Conservation (phyloP, 1,284 basidiomycete species). For the Tylopilus sp. region DNA sequence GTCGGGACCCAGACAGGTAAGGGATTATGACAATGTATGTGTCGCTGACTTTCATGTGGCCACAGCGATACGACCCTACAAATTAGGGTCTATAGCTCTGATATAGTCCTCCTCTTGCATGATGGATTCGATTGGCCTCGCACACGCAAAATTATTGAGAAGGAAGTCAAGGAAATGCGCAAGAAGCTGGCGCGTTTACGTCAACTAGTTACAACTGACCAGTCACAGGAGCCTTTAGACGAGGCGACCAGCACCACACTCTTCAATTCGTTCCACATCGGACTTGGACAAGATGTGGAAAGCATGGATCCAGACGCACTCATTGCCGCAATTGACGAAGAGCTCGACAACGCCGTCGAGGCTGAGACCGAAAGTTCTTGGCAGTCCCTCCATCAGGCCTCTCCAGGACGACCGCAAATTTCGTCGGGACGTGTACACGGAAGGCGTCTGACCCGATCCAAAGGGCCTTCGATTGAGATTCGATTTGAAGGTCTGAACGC, state of each 20-base stretch:
- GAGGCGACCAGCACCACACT: slow-evolving; percentile 79
- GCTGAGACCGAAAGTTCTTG: slow-evolving; percentile 82
- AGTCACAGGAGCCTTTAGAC: slow-evolving; percentile 77
- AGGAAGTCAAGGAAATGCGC: slow-evolving; percentile 85
- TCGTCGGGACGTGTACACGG: slow-evolving; percentile 47
- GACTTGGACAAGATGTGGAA: slow-evolving; percentile 69
- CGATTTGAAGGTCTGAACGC: slow-evolving; percentile 62
- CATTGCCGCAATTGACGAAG: slow-evolving; percentile 88
- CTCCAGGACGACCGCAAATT: slow-evolving; percentile 37
- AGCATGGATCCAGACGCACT: slow-evolving; percentile 72
- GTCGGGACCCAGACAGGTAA: slow-evolving; percentile 47
- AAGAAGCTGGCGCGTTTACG: slow-evolving; percentile 85
- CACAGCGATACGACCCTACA: slow-evolving; percentile 47
- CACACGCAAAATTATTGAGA: slow-evolving; percentile 84
- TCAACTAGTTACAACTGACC: slow-evolving; percentile 91
- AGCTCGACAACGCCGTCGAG: slow-evolving; percentile 74
- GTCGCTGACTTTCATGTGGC: slow-evolving; percentile 29
- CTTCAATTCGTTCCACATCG: slow-evolving; percentile 93
- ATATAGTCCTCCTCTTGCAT: slow-evolving; percentile 71
- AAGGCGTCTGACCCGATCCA: slow-evolving; percentile 72
- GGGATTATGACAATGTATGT: slow-evolving; percentile 18
- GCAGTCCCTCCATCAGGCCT: slow-evolving; percentile 66
- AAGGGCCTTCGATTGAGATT: slow-evolving; percentile 82
- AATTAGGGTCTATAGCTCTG: slow-evolving; percentile 57
- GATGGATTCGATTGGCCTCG: slow-evolving; percentile 93